Conservation (phyloP, 768 basidiomycete species). For the Serendipita sp. region DNA sequence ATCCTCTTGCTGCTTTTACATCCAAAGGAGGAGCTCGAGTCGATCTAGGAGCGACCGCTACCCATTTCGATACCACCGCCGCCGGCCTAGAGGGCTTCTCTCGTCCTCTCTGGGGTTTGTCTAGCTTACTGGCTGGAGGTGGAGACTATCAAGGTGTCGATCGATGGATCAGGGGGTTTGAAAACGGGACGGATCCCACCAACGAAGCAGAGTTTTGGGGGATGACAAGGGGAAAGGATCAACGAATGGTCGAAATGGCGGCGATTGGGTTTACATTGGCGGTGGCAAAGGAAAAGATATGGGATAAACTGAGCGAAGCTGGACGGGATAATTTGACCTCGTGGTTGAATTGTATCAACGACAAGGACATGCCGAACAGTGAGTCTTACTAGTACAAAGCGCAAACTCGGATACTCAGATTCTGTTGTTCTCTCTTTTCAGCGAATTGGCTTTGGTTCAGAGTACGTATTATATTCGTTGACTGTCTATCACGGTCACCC, state of each 20-base stretch:
- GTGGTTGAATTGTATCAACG: conserved; percentile 64
- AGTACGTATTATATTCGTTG: too few relatives aligned
- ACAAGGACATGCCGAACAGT: conserved; percentile 66
- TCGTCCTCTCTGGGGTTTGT: conserved; percentile 60
- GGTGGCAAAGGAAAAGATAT: conserved; percentile 46
- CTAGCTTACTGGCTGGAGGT: conserved; percentile 49
- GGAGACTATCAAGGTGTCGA: conserved; percentile 39
- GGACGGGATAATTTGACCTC: conserved; percentile 42
- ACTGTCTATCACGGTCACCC: too few relatives aligned
- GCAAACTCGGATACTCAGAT: too few relatives aligned
- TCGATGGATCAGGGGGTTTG: conserved; percentile 51
- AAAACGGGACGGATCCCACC: conserved; percentile 47
- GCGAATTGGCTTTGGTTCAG: conserved; percentile 74
- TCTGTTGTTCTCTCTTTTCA: conserved; percentile 8
- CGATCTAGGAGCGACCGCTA: conserved; percentile 44
- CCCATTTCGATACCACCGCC: conserved; percentile 24
- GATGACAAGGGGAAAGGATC: conserved; percentile 54
- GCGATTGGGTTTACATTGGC: conserved; percentile 59
- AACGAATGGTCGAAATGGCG: conserved; percentile 71
- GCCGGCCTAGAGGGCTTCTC: conserved; percentile 60
- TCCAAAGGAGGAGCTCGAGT: conserved; percentile 59
- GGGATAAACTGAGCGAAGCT: conserved; percentile 38
- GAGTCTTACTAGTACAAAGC: not conserved
- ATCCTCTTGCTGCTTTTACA: conserved; percentile 51
- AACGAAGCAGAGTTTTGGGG: conserved; percentile 57